phyloP scores from a whole-genome alignment of 305 asterid genomes.

The Petunia hybrid region DNA sequence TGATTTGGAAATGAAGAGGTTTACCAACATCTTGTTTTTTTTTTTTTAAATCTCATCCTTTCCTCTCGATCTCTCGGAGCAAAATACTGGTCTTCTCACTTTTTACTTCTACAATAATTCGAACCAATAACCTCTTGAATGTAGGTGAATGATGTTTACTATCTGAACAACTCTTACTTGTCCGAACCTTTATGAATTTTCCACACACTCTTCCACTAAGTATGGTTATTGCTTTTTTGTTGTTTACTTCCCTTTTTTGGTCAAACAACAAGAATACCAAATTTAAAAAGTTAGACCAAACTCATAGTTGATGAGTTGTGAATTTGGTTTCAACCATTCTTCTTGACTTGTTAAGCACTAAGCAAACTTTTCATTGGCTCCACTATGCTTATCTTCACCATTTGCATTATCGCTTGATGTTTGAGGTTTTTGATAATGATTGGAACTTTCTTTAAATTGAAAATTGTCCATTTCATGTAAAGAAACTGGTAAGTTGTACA shows the following conservation, averaged over 20 bases:
- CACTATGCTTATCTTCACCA: background rate
- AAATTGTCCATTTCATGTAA: background rate
- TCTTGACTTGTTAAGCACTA: slow-evolving; percentile 25
- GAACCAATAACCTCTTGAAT: too few relatives aligned
- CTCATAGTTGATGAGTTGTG: background rate
- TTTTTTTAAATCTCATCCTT: too few relatives aligned
- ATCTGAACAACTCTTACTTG: too few relatives aligned
- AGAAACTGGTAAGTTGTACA: slow-evolving; percentile 9
- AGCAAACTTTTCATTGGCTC: background rate
- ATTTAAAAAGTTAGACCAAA: slow-evolving; percentile 3
- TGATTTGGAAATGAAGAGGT: background rate
- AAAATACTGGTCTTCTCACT: too few relatives aligned
- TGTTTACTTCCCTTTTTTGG: background rate
- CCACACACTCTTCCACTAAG: slow-evolving; percentile 15
- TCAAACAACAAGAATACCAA: background rate
- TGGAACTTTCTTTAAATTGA: slow-evolving; percentile 15
- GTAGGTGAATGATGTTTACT: too few relatives aligned
- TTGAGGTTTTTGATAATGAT: background rate
- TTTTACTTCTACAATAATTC: too few relatives aligned
- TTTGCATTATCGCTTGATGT: background rate
- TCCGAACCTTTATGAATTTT: background rate
- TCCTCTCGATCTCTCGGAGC: too few relatives aligned
- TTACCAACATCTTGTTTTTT: too few relatives aligned
- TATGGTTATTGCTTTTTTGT: background rate
- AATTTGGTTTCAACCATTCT: background rate